Percentiles rank a stretch among this genome's conserved stretches.
phyloP scores from a whole-genome alignment of 441 rosid genomes.

The Erysimum pusillum region DNA sequence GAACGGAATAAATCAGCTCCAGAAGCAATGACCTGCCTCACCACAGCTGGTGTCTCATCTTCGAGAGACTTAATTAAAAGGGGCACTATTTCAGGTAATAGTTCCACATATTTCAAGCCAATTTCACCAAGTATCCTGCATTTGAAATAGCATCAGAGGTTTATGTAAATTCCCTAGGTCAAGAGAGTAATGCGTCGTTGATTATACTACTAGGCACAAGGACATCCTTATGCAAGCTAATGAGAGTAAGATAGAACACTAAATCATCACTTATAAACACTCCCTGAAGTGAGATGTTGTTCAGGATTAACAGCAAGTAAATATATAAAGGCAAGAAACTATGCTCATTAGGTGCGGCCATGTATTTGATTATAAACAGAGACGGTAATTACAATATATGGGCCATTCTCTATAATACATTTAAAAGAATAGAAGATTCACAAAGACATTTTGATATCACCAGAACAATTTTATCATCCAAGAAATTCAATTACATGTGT shows the following conservation, averaged over 20 bases:
- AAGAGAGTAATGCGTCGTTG: slow-evolving; percentile 10
- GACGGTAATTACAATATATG: background rate
- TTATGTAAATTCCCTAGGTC: slow-evolving; percentile 12
- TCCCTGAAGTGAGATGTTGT: slow-evolving; percentile 16
- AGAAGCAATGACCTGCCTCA: slow-evolving; percentile 82
- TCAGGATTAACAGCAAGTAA: slow-evolving; percentile 11
- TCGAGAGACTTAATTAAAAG: slow-evolving; percentile 71
- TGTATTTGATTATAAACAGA: background rate
- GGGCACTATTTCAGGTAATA: slow-evolving; percentile 81
- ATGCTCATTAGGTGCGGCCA: background rate
- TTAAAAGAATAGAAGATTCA: background rate
- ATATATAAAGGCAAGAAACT: background rate
- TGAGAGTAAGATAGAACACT: slow-evolving; percentile 19
- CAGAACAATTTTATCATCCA: slow-evolving; percentile 8
- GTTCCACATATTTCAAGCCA: slow-evolving; percentile 78
- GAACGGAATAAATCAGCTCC: slow-evolving; percentile 72
- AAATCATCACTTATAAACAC: slow-evolving; percentile 24
- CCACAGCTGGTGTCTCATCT: slow-evolving; percentile 91
- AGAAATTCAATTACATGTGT: slow-evolving; percentile 1
- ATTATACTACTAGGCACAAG: slow-evolving; percentile 8
- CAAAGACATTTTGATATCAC: no score
- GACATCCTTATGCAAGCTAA: background rate
- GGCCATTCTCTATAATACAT: no score
- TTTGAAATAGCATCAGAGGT: slow-evolving; percentile 29
- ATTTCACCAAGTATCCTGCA: slow-evolving; percentile 87